Base-by-base conservation (phyloP, 768 basidiomycete genomes). In the Calvatia gigantea region DNA sequence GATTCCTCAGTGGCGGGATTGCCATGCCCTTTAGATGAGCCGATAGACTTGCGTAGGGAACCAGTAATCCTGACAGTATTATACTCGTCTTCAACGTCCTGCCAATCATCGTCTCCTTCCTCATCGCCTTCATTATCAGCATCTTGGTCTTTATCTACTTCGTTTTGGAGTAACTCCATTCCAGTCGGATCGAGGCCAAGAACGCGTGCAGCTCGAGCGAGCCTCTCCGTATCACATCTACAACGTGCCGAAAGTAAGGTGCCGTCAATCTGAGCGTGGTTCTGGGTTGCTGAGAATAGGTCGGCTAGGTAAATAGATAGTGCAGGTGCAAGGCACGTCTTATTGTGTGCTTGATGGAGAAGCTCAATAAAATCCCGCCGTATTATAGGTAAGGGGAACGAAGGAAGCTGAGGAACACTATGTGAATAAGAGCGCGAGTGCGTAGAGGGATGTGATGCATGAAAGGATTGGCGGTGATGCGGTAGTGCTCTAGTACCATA, bases 231-330 rank as follows among this genome's bases (percentile, higher is more conserved):
- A 60, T 91, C 89, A 54, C 74, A 73, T 58, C 79, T 76, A 0
- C 86, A 78, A 32, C 76, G 78, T 17, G 75, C 77, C 1, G 84
- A 88, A 21, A 93, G 75, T 52, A 90, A 70, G 59, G 79, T 83
- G 14, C 79, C 86, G 57, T 92, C 90, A 15, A 93, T 70, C 45
- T 79, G 75, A 0, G 82, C 79, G 63, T 86, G 83, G 62, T 91
- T 87, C 6, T 90, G 81, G 21, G 84, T 78, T 2, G 90, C 89
- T 25, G 84, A 77, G 58, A 92, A 86, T 9, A 91, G 72, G 64
- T 91, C 88, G 8, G 83, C 76, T 6, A 89, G 73, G 62, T 91
- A 92, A n/a, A 85, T 69, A 6, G 70, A 69, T 6, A 92, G 75
- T 2, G 69, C 66, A 0, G 81, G 73, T 8, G 84, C 73, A 28